Conservation (phyloP, 2,329 filamentous ascomycete species). For the Fusarium subtropicale region DNA sequence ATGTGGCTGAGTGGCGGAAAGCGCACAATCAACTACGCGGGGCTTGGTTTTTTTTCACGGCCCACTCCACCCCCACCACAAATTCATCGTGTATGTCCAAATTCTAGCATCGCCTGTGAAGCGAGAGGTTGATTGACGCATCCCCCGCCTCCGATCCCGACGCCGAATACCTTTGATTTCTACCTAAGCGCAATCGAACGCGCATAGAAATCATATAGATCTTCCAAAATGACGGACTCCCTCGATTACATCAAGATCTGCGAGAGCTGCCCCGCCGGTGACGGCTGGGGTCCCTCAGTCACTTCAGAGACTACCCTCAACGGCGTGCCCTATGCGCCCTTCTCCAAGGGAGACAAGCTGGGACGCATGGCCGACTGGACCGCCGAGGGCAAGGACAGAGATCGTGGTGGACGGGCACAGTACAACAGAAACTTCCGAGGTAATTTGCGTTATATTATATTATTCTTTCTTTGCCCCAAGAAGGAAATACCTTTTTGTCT, state of each 20-base stretch:
- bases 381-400: constrained; percentile 85
- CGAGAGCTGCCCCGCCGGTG: constrained; percentile 76
- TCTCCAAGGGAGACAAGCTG: constrained; percentile 98
- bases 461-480: neutral
- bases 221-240: constrained; percentile 62
- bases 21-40: constrained; percentile 46
- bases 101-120: constrained; percentile 49
- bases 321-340: constrained; percentile 96
- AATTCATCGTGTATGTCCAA: constrained; percentile 54
- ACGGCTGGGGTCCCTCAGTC: constrained; percentile 88
- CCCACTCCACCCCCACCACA: constrained; percentile 57
- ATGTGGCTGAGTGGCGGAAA: constrained; percentile 44
- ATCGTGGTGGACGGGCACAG: constrained; percentile 82
- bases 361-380: constrained; percentile 99
- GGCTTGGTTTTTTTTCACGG: constrained; percentile 50
- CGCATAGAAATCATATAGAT: constrained; percentile 28
- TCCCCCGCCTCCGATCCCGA: constrained; percentile 39
- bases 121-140: constrained; percentile 40
- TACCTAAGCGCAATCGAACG: constrained; percentile 20
- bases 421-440: constrained; percentile 96
- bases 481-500: neutral
- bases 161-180: constrained; percentile 24
- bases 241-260: constrained; percentile 73
- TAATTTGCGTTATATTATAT: constrained; percentile 54
- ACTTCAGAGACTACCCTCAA: constrained; percentile 89